A percentile compares a stretch with the other conserved stretches of the same genome.
phyloP scores from a whole-genome alignment of 1,139 yeast genomes.

The Hemisphaericaspora subhashii region DNA sequence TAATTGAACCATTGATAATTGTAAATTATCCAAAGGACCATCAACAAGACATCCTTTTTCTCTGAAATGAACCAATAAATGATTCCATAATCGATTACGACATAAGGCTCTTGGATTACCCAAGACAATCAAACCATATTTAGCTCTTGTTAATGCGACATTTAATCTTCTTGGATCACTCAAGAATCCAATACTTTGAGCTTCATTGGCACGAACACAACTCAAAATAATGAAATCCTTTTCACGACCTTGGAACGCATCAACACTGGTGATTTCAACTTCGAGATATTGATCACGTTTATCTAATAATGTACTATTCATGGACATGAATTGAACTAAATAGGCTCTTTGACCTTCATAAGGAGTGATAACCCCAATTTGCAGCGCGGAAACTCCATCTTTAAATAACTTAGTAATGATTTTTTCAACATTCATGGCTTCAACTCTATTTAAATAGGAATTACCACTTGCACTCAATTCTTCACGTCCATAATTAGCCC shows the following conservation, averaged over 20 bases:
- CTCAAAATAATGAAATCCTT: conserved; percentile 86
- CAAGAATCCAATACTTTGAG: conserved; percentile 80
- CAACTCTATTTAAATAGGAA: conserved; percentile 83
- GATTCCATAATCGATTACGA: conserved; percentile 76
- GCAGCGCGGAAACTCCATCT: conserved; percentile 78
- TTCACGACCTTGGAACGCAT: conserved; percentile 96
- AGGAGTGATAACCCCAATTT: conserved; percentile 92
- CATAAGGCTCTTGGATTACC: conserved; percentile 85
- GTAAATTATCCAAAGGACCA: conserved; percentile 84
- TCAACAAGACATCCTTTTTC: conserved; percentile 88
- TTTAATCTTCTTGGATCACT: conserved; percentile 88
- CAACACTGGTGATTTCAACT: conserved; percentile 90
- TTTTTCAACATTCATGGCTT: conserved; percentile 88
- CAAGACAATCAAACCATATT: conserved; percentile 75
- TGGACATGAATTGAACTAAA: conserved; percentile 72
- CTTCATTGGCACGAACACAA: conserved; percentile 89
- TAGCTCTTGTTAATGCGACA: conserved; percentile 91
- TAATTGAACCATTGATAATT: conserved; percentile 67
- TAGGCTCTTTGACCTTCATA: conserved; percentile 93
- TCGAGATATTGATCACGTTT: conserved; percentile 60
- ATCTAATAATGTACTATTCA: conserved; percentile 65
- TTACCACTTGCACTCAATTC: conserved; percentile 83
- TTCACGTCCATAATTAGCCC: conserved; percentile 89
- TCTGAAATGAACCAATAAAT: conserved; percentile 72
- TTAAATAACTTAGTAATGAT: conserved; percentile 70